Evolutionary conservation across 208 protist species (phyloP).

Genomic region (Leishmania guyanensis): DNA sequence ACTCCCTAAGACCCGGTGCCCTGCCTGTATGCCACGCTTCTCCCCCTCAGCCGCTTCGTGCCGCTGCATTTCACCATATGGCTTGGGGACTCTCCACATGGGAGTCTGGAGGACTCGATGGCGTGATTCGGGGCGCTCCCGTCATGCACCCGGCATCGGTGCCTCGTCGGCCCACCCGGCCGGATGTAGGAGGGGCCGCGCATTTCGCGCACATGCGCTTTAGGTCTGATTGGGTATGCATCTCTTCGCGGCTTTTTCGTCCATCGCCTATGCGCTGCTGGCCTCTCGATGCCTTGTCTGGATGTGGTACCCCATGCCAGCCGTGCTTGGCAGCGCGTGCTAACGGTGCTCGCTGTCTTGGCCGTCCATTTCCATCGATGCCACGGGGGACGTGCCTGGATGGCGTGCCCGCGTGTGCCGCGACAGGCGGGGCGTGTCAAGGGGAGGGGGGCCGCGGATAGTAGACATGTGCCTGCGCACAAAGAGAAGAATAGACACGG

Average conservation of each 20-base stretch:
- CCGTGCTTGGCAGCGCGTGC: neutral
- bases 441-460: neutral
- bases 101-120: neutral
- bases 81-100: neutral
- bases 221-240: neutral
- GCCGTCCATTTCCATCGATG: too few species aligned
- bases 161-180: neutral
- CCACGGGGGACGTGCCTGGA: neutral
- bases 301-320: neutral
- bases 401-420: neutral
- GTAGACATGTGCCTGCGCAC: neutral
- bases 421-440: neutral
- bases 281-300: neutral
- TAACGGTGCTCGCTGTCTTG: neutral
- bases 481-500: neutral
- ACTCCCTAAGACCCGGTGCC: neutral
- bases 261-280: neutral
- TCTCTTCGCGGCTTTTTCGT: neutral
- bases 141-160: neutral
- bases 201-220: neutral
- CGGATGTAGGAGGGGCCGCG: too few species aligned
- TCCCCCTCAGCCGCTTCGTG: neutral
- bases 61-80: neutral
- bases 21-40: neutral
- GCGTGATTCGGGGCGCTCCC: neutral